Evolutionary conservation across 306 rosid genomes (phyloP).

Genomic region (Dicorynia guianensis): DNA sequence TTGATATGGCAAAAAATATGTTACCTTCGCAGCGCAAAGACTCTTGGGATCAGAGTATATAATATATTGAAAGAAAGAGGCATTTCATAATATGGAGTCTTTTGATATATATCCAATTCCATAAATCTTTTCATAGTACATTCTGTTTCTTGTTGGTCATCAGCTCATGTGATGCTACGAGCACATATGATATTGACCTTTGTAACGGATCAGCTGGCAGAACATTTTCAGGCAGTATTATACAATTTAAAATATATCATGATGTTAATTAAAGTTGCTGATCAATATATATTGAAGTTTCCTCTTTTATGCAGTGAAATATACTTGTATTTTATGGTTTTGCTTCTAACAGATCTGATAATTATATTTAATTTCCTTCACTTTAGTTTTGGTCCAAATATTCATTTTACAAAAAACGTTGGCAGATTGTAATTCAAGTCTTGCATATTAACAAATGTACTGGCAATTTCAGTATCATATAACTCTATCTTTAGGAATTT

Average conservation of each 20-base stretch:
- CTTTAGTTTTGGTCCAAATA: slow-evolving; percentile 2
- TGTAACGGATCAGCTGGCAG: slow-evolving; percentile 1
- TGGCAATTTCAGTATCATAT: slow-evolving; percentile 25
- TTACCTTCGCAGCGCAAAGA: too few species aligned
- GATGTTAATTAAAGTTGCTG: slow-evolving; percentile 4
- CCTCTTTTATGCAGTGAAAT: slow-evolving; percentile 14
- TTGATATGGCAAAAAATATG: too few species aligned
- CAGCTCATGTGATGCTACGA: slow-evolving; percentile 23
- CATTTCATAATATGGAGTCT: slow-evolving; percentile 1
- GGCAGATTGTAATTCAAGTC: slow-evolving; percentile 23
- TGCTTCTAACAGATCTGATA: slow-evolving; percentile 23
- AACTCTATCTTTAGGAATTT: slow-evolving; percentile 48
- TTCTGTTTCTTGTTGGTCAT: slow-evolving; percentile 10
- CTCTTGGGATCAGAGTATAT: too few species aligned
- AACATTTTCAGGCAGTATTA: neutral
- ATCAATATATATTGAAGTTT: slow-evolving; percentile 21
- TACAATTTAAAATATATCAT: neutral
- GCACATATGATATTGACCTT: slow-evolving; percentile 5
- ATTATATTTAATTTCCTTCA: slow-evolving; percentile 23
- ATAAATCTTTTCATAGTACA: slow-evolving; percentile 4
- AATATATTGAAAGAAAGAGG: neutral
- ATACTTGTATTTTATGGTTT: slow-evolving; percentile 27
- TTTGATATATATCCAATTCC: slow-evolving; percentile 6
- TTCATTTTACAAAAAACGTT: neutral
- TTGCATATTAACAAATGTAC: slow-evolving; percentile 25